Base-by-base conservation (phyloP, 1,139 yeast species). In the Yamadazyma epiphylla region DNA sequence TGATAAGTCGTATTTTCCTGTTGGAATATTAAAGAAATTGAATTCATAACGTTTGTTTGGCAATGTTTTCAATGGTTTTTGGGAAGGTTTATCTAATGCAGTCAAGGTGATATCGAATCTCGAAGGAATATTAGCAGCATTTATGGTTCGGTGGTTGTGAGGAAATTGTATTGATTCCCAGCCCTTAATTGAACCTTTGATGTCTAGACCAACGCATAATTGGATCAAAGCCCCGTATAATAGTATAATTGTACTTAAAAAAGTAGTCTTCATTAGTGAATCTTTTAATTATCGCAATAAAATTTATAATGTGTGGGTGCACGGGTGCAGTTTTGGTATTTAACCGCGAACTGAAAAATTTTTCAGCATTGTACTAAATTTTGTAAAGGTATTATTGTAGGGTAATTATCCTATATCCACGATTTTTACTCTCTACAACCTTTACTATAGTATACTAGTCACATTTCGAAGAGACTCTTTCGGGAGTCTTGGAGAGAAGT, bases 381-480 rank as follows among this genome's bases (percentile, higher is more conserved):
- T n/a, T n/a, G 74, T 50, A 65, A 65, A 67, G 55, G 73, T 68
- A 68, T 68, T 68, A 68, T 68, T 68, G 74, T 68, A 67, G 74
- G 70, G 74, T 65, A 43, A 31, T 31, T 24, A 15, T 41, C 45
- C 46, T 43, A 27, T 22, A 22, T 33, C 62, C 53, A 67, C 66
- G 65, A 48, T 54, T 59, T 61, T 46, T 51, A 64, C 74, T 68
- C 74, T 67, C 74, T 68, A 68, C 74, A 68, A 68, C 73, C 53
- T 67, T 63, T 64, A 50, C 74, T 48, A 67, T 62, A 68, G 72
- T 55, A 57, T 37, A 63, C 71, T 62, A 60, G 60, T 49, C 54
- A 23, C 13, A 11, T 16, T 19, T n/a, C n/a, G n/a, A n/a, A 13
- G 27, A 16, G 8, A 14, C 19, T 8, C 13, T 10, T 26, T 20